Evolutionary conservation across 2,329 filamentous ascomycete genomes (phyloP).

Genomic region (Cladophialophora carrionii): DNA sequence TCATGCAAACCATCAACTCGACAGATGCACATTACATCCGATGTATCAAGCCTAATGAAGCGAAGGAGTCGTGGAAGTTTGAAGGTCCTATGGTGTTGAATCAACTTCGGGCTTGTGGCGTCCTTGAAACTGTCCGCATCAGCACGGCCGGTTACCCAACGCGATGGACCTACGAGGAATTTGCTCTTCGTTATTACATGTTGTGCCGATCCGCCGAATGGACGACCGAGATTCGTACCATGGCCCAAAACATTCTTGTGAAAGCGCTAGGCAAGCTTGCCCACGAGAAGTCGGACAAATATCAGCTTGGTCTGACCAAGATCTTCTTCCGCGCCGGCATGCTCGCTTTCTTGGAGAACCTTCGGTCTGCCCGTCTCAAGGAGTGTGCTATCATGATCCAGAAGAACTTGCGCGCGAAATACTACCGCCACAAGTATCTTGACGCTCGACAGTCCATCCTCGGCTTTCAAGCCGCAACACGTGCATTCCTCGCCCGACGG

Average conservation of each 20-base stretch:
- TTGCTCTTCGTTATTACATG: slow-evolving; percentile 98
- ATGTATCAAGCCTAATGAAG: slow-evolving; percentile 98
- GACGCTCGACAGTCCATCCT: slow-evolving; percentile 82
- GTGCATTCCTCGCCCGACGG: slow-evolving; percentile 77
- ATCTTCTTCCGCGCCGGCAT: slow-evolving; percentile 99
- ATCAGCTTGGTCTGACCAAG: slow-evolving; percentile 95
- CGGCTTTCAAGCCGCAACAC: slow-evolving; percentile 73
- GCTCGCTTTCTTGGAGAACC: slow-evolving; percentile 95
- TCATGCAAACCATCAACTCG: slow-evolving; percentile 97
- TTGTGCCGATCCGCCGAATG: slow-evolving; percentile 84
- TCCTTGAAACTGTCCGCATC: slow-evolving; percentile 95
- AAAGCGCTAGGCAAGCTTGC: slow-evolving; percentile 82
- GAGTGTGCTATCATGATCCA: slow-evolving; percentile 97
- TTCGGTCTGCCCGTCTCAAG: slow-evolving; percentile 86
- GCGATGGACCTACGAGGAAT: slow-evolving; percentile 98
- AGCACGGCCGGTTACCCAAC: slow-evolving; percentile 97
- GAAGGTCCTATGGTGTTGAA: slow-evolving; percentile 98
- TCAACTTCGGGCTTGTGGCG: slow-evolving; percentile 96
- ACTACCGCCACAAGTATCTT: slow-evolving; percentile 88
- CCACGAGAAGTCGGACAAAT: slow-evolving; percentile 81
- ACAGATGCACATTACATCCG: slow-evolving; percentile 99
- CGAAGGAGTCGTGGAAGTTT: slow-evolving; percentile 95
- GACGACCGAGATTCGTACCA: slow-evolving; percentile 90
- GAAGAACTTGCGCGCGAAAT: slow-evolving; percentile 95
- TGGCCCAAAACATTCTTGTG: slow-evolving; percentile 89